These are phyloP conservation scores for Plantago major DNA, from an alignment of 257 asterid species.

Conservation along the genomic window DNA sequence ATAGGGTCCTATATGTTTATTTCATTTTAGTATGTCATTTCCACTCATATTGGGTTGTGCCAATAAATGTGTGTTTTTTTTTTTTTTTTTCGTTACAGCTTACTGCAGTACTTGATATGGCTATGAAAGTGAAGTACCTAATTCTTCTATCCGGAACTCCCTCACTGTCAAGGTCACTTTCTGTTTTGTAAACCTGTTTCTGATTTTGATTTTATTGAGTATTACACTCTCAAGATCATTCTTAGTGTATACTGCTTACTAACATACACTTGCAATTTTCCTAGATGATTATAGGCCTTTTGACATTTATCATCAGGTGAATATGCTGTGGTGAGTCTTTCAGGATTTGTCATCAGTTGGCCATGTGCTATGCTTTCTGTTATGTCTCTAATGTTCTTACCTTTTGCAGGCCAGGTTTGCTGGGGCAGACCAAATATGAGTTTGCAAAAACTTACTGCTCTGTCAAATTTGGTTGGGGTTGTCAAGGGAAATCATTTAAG, in stretches of 20 bases:
- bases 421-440: constrained; percentile 83
- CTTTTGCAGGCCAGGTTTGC: constrained; percentile 86
- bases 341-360: constrained; percentile 14
- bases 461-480: constrained; percentile 41
- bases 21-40: not conserved
- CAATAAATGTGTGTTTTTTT: too few relatives aligned
- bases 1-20: too few relatives aligned
- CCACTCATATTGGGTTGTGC: not conserved
- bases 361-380: constrained; percentile 11
- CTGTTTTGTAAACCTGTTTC: not conserved
- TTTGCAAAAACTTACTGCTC: constrained; percentile 83
- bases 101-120: constrained; percentile 61
- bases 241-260: constrained; percentile 23
- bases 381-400: constrained; percentile 24
- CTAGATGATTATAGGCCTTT: constrained; percentile 93
- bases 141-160: constrained; percentile 97
- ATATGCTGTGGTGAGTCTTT: constrained; percentile 77
- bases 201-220: constrained; percentile 14
- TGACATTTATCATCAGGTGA: constrained; percentile 96
- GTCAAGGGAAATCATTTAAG: constrained; percentile 69
- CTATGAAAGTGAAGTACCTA: constrained; percentile 71
- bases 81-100: constrained; percentile 40
- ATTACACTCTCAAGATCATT: constrained; percentile 3
- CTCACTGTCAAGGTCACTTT: constrained; percentile 85
- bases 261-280: constrained; percentile 33